Evolutionary conservation across 1,284 basidiomycete species (phyloP), one percentile per base, ranked within the genome.

Genomic region (Boletellus sp.): DNA sequence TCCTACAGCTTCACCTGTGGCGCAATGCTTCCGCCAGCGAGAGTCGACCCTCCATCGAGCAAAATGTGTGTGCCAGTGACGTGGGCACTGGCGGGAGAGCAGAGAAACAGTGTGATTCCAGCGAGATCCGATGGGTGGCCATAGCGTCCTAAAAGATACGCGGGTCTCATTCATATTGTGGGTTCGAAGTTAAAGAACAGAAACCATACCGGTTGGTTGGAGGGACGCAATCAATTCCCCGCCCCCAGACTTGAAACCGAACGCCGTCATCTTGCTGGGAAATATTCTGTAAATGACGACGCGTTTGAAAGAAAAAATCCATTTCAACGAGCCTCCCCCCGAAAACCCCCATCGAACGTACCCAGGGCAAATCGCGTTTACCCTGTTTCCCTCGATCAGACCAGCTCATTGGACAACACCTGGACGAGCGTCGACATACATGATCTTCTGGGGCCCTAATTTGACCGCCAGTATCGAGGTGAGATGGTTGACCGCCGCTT

Each of bases 331-430:
- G 30, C 35, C 24, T 12, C 54, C 19, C 4, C 2, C 3, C 2
- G 1, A n/a, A n/a, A n/a, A n/a, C n/a, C n/a, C n/a, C n/a, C n/a
- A 24, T 39, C 15, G 37, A 47, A 54, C 69, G 41, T 64, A 84
- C 85, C 86, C 89, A 5, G 91, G 91, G 49, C 81, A 76, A 50
- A 94, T 91, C 11, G 91, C 89, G 62, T 95, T 95, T n/a, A 93
- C 90, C 42, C 86, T 89, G 57, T 46, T 47, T 48, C 12, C 13
- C 26, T 10, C 30, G 30, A 12, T 32, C 13, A 32, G 30, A 32
- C 30, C 4, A 32, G 12, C 30, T 15, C 30, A 5, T 32, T 4
- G 12, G 13, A 32, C 30, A 38, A 36, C 32, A n/a, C 12, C 5
- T 22, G 16, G 35, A 36, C 1, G 42, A 15, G 35, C n/a, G 47